These are phyloP conservation scores for Boechera stricta DNA, from an alignment of 345 rosid genomes.

Conservation along the genomic window DNA sequence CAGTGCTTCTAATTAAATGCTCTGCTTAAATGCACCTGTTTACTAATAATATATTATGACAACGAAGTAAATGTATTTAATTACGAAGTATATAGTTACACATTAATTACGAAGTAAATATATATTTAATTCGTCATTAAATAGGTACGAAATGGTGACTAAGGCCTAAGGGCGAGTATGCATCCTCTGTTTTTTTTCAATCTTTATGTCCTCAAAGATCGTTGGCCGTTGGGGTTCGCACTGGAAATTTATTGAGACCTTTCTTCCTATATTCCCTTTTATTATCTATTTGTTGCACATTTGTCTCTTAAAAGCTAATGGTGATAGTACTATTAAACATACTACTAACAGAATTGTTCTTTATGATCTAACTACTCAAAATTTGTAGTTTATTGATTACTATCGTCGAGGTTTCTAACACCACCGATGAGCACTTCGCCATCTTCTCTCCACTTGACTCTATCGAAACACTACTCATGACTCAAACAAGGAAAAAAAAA, in stretches of 20 bases:
- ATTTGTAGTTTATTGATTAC: too few species aligned
- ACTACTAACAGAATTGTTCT: too few species aligned
- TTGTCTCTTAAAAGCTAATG: neutral
- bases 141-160: neutral
- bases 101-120: constrained; percentile 30
- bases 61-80: constrained; percentile 5
- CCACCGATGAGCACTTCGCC: too few species aligned
- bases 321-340: neutral
- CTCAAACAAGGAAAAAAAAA: too few species aligned
- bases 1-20: constrained; percentile 39
- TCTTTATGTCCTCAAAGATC: neutral
- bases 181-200: neutral
- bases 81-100: constrained; percentile 1
- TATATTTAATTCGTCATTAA: constrained; percentile 27
- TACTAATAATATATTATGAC: constrained; percentile 7
- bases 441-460: too few species aligned
- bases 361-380: too few species aligned
- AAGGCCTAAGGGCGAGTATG: neutral
- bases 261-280: too few species aligned
- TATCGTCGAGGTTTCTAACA: too few species aligned
- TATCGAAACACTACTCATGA: too few species aligned
- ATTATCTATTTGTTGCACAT: too few species aligned
- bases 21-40: constrained; percentile 38
- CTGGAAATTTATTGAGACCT: too few species aligned
- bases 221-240: too few species aligned